These are phyloP conservation scores for Rossbeevera mucosa DNA, from an alignment of 768 basidiomycete genomes.

Conservation along the genomic window DNA sequence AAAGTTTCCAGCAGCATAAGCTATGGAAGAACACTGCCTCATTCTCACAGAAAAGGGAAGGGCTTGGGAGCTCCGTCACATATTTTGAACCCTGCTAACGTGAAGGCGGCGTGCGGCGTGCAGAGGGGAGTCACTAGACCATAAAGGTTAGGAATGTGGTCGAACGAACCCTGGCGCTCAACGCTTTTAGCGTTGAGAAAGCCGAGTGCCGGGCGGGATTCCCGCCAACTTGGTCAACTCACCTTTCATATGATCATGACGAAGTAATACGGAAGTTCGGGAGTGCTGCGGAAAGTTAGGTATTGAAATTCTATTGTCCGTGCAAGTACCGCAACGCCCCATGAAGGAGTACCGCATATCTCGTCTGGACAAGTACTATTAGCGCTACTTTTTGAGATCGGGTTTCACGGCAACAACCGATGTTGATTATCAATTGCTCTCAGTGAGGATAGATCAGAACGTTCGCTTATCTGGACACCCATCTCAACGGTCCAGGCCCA, in stretches of 20 bases:
- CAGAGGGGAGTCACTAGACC: background rate
- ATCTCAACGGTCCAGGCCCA: conserved; percentile 6
- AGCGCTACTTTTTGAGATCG: background rate
- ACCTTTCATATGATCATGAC: background rate
- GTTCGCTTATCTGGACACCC: conserved; percentile 1
- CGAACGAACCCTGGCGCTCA: conserved; percentile 4
- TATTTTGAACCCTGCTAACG: conserved; percentile 8
- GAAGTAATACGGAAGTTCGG: background rate
- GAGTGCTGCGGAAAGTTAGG: background rate
- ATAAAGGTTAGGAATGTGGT: conserved; percentile 3
- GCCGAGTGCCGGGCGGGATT: background rate
- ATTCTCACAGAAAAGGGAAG: background rate
- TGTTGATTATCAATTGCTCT: background rate
- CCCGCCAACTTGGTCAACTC: background rate
- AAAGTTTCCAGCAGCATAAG: background rate
- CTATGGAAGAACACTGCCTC: background rate
- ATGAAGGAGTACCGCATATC: background rate
- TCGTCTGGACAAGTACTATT: background rate
- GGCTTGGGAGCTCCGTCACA: background rate
- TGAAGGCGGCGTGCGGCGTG: conserved; percentile 13
- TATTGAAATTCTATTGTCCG: background rate
- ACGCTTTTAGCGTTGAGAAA: background rate
- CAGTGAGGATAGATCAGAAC: background rate
- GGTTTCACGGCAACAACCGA: background rate
- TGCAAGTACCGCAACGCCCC: background rate